Conservation (phyloP, 2,329 filamentous ascomycete species). For the Cladophialophora bantiana region DNA sequence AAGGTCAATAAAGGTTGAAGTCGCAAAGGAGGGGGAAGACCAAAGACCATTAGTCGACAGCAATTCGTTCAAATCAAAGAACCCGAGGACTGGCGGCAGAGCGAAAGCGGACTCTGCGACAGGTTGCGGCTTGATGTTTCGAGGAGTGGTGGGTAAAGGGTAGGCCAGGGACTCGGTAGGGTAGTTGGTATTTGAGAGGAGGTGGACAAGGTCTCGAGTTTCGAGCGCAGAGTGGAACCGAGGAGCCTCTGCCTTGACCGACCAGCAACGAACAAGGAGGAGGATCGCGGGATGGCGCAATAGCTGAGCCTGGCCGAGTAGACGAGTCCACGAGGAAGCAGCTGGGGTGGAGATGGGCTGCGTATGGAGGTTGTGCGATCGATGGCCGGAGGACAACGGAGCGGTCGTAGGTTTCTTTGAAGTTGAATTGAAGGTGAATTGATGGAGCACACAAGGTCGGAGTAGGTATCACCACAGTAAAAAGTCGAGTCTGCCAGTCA, state of each 20-base stretch:
- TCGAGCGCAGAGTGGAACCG: slow-evolving; percentile 1
- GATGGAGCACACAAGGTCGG: background rate
- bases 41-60: slow-evolving; percentile 1
- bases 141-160: slow-evolving; percentile 7
- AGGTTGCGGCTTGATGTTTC: slow-evolving; percentile 9
- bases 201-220: background rate
- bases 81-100: slow-evolving; percentile 23
- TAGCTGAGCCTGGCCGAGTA: slow-evolving; percentile 21
- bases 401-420: background rate
- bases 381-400: background rate
- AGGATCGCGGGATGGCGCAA: slow-evolving; percentile 34
- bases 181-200: background rate
- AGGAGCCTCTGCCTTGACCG: background rate
- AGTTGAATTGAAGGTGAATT: background rate
- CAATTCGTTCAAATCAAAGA: slow-evolving; percentile 16
- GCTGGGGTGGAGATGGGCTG: slow-evolving; percentile 15
- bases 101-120: slow-evolving; percentile 24
- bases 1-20: slow-evolving; percentile 16
- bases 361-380: background rate
- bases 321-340: slow-evolving; percentile 19
- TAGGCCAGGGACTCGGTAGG: background rate
- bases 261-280: slow-evolving; percentile 18
- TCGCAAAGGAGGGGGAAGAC: slow-evolving; percentile 6
- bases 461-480: background rate
- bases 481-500: slow-evolving; percentile 4